Percentiles rank a stretch among this genome's conserved stretches.
Conservation (phyloP, 768 basidiomycete species). For the Rhodotorula taiwanensis region DNA sequence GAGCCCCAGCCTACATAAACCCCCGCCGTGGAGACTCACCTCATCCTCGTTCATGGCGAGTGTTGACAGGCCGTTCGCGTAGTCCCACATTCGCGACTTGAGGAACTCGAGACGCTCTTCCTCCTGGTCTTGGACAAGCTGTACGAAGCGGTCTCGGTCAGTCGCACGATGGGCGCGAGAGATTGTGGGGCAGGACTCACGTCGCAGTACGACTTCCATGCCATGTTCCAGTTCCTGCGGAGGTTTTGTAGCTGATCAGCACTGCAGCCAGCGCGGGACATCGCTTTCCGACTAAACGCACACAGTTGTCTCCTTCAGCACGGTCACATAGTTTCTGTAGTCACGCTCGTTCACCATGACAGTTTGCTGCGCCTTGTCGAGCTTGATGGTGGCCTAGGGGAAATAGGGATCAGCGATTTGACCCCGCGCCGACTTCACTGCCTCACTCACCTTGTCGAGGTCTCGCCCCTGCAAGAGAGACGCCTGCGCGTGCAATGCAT, state of each 20-base stretch:
- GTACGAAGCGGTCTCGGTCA: background rate
- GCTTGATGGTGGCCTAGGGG: conserved; percentile 54
- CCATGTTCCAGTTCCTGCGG: conserved; percentile 71
- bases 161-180: too few species aligned
- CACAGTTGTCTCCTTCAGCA: conserved; percentile 63
- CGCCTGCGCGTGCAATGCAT: conserved; percentile 84
- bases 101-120: conserved; percentile 89
- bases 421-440: too few species aligned
- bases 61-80: conserved; percentile 91
- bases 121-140: conserved; percentile 83
- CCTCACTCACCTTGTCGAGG: conserved; percentile 82
- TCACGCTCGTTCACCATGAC: conserved; percentile 87
- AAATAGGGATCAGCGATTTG: too few species aligned
- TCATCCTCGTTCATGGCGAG: conserved; percentile 94
- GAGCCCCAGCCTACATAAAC: too few species aligned
- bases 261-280: too few species aligned
- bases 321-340: conserved; percentile 76
- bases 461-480: conserved; percentile 88
- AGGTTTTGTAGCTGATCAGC: background rate
- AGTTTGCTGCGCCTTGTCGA: conserved; percentile 81
- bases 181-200: conserved; percentile 29
- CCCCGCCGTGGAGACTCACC: too few species aligned
- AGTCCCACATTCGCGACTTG: conserved; percentile 93
- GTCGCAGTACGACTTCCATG: conserved; percentile 93
- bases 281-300: background rate